Evolutionary conservation across 2,329 filamentous ascomycete genomes (phyloP).

Genomic region (Tolypocladium cylindrosporum): DNA sequence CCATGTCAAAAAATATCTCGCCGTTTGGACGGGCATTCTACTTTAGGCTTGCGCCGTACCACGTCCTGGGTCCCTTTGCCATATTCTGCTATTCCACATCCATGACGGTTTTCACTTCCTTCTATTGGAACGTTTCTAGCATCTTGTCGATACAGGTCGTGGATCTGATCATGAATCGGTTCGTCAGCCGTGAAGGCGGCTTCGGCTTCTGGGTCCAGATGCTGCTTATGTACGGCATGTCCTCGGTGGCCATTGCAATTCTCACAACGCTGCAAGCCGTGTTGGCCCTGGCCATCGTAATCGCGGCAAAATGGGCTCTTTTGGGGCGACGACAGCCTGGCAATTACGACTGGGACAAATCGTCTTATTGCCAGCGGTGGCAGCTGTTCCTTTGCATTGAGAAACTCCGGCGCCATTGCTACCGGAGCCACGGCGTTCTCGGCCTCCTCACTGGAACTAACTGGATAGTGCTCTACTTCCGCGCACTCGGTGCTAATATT

Average conservation of each 20-base stretch:
- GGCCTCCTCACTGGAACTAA: conserved; percentile 42
- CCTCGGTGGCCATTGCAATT: conserved; percentile 26
- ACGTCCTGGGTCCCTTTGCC: conserved; percentile 33
- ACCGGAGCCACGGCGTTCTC: conserved; percentile 38
- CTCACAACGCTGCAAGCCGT: conserved; percentile 33
- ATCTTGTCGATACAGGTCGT: conserved; percentile 38
- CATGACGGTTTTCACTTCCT: conserved; percentile 31
- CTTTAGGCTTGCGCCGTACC: conserved; percentile 36
- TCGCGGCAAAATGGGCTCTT: conserved; percentile 40
- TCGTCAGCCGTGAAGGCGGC: conserved; percentile 11
- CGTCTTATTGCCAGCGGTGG: conserved; percentile 47
- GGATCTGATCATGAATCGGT: conserved; percentile 18
- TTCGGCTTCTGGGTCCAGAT: conserved; percentile 18
- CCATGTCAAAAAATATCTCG: conserved; percentile 12
- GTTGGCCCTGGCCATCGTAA: conserved; percentile 30
- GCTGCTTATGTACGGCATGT: conserved; percentile 28
- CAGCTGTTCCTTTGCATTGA: conserved; percentile 44
- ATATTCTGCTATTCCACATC: conserved; percentile 41
- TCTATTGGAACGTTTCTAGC: conserved; percentile 41
- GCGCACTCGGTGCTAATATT: conserved; percentile 40
- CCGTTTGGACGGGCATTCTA: conserved; percentile 50
- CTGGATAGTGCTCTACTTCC: conserved; percentile 43
- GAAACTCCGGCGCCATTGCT: conserved; percentile 38
- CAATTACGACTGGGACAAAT: conserved; percentile 48
- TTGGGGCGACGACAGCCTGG: conserved; percentile 40